phyloP scores from a whole-genome alignment of 305 asterid species.

The Fraxinus sp. region DNA sequence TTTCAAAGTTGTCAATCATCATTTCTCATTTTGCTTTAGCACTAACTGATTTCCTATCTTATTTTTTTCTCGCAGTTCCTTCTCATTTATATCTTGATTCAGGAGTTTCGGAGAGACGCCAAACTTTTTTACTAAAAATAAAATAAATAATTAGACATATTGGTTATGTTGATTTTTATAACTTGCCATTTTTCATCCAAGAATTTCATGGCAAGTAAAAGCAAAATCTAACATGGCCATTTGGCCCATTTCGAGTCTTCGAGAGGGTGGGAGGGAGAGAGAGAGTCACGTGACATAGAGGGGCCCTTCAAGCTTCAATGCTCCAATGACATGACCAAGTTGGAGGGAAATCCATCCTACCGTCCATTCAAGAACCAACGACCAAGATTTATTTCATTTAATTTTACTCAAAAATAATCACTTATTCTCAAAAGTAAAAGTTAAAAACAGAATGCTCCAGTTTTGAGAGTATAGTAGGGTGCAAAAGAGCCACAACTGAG shows the following conservation, averaged over 20 bases:
- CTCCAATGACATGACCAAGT: conserved; percentile 10
- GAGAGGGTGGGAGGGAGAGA: not conserved
- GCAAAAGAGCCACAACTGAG: not conserved
- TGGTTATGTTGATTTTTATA: not conserved
- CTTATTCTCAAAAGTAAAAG: not conserved
- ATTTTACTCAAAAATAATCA: conserved; percentile 14
- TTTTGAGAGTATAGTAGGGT: conserved; percentile 1
- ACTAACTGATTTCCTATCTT: not conserved
- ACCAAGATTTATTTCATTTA: conserved; percentile 20
- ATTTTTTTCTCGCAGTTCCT: not conserved
- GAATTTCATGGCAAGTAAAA: not conserved
- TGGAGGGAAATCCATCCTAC: conserved; percentile 39
- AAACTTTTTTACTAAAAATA: not conserved
- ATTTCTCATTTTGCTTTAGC: not conserved
- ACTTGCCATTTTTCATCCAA: not conserved
- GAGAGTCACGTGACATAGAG: not conserved
- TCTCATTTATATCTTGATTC: not conserved
- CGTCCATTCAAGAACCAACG: conserved; percentile 32
- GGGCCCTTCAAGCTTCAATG: not conserved
- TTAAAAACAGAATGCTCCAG: not conserved
- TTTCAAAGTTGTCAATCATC: not conserved
- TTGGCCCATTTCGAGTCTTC: not conserved
- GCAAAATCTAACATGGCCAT: not conserved
- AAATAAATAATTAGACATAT: not conserved
- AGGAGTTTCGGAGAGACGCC: not conserved